Base-by-base conservation (phyloP, 2,329 filamentous ascomycete genomes). In the Lasiodiplodia gonubiensis region DNA sequence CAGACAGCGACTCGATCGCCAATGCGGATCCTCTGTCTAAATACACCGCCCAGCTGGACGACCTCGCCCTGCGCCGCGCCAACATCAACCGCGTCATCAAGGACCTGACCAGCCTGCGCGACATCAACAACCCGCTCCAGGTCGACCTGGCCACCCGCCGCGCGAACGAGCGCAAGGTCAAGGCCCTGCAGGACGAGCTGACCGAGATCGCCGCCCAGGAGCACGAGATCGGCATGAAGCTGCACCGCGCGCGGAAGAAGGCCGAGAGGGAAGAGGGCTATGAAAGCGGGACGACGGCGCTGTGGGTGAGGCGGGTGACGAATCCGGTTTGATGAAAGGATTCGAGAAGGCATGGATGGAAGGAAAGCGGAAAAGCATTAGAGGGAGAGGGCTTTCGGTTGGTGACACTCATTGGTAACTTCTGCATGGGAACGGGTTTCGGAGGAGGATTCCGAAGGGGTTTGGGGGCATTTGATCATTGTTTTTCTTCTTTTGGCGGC, bases 301-400 rank as follows among this genome's bases (percentile, higher is more conserved):
- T 81, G 37, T 81, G 79, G 79, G 73, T 81, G 33, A 70, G 78
- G 48, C 70, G 79, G 57, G 79, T 80, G 18, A 80, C 79, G 57
- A 68, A 63, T 7, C 59, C 59, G 2, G 59, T 63, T 6, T 63
- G 59, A 63, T 33, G 70, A 25, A 75, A n/a, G 53, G 55, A 30
- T 21, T 3, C 12, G 10, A 57, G 14, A 25, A 21, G 18, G 18
- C 12, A n/a, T 18, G 11, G 25, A 18, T 10, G 30, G 27, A 21
- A 21, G 7, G 8, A 33, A 33, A 33, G 30, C 30, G 30, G 30
- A 33, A 33, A 33, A 33, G 30, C 30, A 33, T 33, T 33, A 33
- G 30, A 51, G 21, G 25, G 49, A 14, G 14, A 16, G 21, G 48
- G 49, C 49, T 27, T 25, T 61, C 23, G 6, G 11, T 37, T 27